Evolutionary conservation across 1,139 yeast genomes (phyloP).

Genomic region (Taphrina sp.): DNA sequence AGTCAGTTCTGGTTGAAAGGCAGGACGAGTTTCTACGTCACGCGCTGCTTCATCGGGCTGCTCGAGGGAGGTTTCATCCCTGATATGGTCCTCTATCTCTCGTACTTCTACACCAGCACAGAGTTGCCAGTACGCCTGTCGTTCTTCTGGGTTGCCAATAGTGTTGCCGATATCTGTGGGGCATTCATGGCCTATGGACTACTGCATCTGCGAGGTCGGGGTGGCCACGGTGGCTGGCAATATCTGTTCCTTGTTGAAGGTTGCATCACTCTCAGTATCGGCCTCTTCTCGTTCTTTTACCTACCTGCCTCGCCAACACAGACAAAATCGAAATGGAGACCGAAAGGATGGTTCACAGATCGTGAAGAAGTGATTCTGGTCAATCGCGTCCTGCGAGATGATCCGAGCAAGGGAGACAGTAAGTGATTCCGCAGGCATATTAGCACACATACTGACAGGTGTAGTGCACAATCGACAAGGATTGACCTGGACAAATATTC

Average conservation of each 20-base stretch:
- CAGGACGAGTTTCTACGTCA: conserved; percentile 47
- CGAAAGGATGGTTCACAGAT: conserved; percentile 62
- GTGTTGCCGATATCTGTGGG: conserved; percentile 41
- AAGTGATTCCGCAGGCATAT: neutral
- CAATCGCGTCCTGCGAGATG: conserved; percentile 61
- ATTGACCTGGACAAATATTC: conserved; percentile 48
- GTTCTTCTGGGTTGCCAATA: conserved; percentile 49
- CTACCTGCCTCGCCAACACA: conserved; percentile 62
- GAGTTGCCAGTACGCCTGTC: conserved; percentile 50
- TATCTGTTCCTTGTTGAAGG: conserved; percentile 64
- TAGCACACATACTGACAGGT: neutral
- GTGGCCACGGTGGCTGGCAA: conserved; percentile 53
- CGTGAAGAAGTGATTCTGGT: conserved; percentile 61
- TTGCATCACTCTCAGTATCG: conserved; percentile 52
- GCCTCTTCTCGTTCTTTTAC: conserved; percentile 51
- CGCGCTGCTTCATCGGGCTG: conserved; percentile 5
- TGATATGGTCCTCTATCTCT: conserved; percentile 62
- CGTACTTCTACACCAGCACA: conserved; percentile 40
- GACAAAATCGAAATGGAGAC: conserved; percentile 50
- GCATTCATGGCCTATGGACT: conserved; percentile 52
- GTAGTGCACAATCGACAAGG: conserved; percentile 62
- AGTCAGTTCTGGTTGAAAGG: conserved; percentile 49
- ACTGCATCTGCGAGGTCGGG: conserved; percentile 47
- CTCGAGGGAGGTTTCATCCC: conserved; percentile 27
- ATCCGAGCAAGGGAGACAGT: conserved; percentile 60